Evolutionary conservation across 257 asterid genomes (phyloP), one percentile per base, ranked within the genome.

Genomic region (Ligustrum vulgare): DNA sequence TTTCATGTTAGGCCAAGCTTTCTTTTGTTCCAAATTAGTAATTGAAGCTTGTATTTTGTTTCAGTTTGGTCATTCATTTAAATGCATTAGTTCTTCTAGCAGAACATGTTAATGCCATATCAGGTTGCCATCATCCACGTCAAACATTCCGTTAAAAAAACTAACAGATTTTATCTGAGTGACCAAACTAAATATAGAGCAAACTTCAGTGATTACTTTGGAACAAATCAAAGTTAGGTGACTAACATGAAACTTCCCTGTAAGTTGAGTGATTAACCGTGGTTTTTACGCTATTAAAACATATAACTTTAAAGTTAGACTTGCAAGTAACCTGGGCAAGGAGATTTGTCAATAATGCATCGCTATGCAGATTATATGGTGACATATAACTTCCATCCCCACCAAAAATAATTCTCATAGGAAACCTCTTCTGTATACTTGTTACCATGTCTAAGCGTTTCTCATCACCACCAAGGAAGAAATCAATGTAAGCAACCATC

Each of bases 381-480:
- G 97, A 88, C 97, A 91, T 92, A 82, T 91, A 93, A 84, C 96
- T 91, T 82, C 98, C 98, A 81, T 93, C 87, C 69, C 98, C 98
- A 60, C 98, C 97, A 75, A 91, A 91, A 71, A 93, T 86, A 77
- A 91, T 88, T 83, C 92, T 86, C 97, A 93, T 86, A 72, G 98
- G 98, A 80, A 93, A 93, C 75, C 98, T 91, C 81, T 91, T 91
- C 85, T 89, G 96, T 80, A 93, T 91, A 79, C 92, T 93, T 68
- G 92, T 77, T 72, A 88, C 98, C 60, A 93, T 89, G 84, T 93
- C 98, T 79, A 89, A 73, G 20, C 95, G 97, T 80, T 91, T 93
- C 86, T 93, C 98, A 83, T 93, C 98, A 81, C 97, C 98, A 22
- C 98, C 98, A 69, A 93, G 97, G 91, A 89, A 93, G 82, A 93